Evolutionary conservation across 2,329 filamentous ascomycete genomes (phyloP).

Genomic region (Thielaviopsis euricoi): DNA sequence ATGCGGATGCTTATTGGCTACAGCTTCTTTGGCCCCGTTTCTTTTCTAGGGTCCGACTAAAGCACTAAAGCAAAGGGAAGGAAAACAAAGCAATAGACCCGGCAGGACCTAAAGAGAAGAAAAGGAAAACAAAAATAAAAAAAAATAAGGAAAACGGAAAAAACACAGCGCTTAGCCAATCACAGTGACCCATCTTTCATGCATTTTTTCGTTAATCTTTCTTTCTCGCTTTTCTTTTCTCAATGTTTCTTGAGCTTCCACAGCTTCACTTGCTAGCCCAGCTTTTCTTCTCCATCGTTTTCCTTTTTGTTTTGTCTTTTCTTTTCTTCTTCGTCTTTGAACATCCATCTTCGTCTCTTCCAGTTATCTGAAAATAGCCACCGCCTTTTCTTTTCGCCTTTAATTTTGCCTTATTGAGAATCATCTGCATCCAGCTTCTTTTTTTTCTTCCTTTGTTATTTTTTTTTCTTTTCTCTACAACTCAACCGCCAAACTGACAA

Average conservation of each 20-base stretch:
- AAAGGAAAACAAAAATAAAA: background rate
- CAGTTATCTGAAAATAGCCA: background rate
- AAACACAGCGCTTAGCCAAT: background rate
- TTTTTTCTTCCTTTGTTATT: background rate
- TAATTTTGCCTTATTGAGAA: background rate
- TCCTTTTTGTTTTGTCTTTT: background rate
- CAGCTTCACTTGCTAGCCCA: conserved; percentile 1
- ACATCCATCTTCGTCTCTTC: background rate
- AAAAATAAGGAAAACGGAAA: background rate
- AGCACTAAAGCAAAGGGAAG: background rate
- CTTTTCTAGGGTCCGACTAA: background rate
- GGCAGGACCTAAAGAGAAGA: background rate
- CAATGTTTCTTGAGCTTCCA: background rate
- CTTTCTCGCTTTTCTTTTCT: background rate
- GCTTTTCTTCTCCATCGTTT: conserved; percentile 4
- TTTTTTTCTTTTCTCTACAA: background rate
- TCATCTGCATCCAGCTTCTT: background rate
- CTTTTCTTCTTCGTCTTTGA: background rate
- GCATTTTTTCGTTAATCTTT: background rate
- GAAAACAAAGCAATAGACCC: background rate
- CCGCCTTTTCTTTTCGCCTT: background rate
- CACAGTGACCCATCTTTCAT: background rate
- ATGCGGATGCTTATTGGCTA: background rate
- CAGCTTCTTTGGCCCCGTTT: background rate
- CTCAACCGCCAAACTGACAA: background rate